Evolutionary conservation across 148 eudicot species (phyloP), one percentile per base, ranked within the genome.

Genomic region (Rheum nobile): DNA sequence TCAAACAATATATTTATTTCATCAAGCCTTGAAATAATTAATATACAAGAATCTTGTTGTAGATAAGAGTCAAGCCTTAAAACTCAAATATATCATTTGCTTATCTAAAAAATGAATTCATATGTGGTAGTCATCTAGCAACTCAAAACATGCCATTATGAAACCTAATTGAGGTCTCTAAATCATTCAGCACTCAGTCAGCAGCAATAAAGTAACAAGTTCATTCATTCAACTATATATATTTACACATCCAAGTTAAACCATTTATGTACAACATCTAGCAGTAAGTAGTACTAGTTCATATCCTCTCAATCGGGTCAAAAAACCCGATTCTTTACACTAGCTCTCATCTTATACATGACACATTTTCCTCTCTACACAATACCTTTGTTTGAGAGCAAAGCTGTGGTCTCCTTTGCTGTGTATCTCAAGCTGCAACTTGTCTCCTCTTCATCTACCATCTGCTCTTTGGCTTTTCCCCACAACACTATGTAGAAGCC

Each of bases 401-500:
- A 57, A 57, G 65, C 65, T 24, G 65, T 57, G 1, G 65, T 57
- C 65, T 57, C 65, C 65, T 57, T 57, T 26, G 65, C 1, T 57
- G 65, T 57, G 65, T 57, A 57, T 26, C 32, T 57, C 32, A 57
- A 57, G 65, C 16, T 57, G 65, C 65, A 57, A 28, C 3, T 57
- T 24, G 65, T 57, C n/a, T 35, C 71, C 22, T 31, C 71, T 22
- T 31, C 71, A 31, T 67, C 71, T 67, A 17, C 22, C 31, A 26
- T 57, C 32, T 57, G 65, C 26, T 57, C 65, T 57, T 57, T 57
- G 14, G 71, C 71, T 17, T 67, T 67, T 38, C 71, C 71, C 71
- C 71, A 67, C 10, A 67, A 38, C 43, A 67, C 71, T 16, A 67
- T 34, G 71, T 67, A 67, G 71, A 67, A 67, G 2, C 71, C 71